A percentile compares a stretch with the other conserved stretches of the same genome.
Conservation (phyloP, 305 asterid species). For the Solanum hybrid region DNA sequence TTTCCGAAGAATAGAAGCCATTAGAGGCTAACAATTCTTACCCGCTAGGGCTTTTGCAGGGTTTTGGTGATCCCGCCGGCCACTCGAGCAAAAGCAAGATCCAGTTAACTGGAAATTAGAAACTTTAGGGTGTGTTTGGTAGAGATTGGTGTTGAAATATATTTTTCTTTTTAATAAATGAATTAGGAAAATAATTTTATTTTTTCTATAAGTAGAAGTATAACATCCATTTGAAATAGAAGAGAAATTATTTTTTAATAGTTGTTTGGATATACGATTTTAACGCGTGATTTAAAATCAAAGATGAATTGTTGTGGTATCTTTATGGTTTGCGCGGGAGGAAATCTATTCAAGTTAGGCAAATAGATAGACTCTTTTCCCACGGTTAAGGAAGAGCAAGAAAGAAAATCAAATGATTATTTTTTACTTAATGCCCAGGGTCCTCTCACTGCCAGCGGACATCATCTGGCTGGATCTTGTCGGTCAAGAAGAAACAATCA, state of each 20-base stretch:
- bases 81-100: not conserved
- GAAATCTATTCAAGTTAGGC: not conserved
- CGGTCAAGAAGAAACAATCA: not conserved
- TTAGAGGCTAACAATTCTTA: not conserved
- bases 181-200: too few relatives aligned
- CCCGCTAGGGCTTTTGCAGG: conserved; percentile 3
- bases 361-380: too few relatives aligned
- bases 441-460: too few relatives aligned
- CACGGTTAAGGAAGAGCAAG: not conserved
- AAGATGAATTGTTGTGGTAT: not conserved
- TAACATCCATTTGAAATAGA: not conserved
- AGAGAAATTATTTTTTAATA: not conserved
- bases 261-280: not conserved
- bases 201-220: not conserved
- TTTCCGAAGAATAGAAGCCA: conserved; percentile 43
- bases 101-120: not conserved
- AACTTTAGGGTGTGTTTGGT: not conserved
- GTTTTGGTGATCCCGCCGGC: not conserved
- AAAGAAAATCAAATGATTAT: not conserved
- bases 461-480: not conserved
- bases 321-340: not conserved
- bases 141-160: not conserved
- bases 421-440: too few relatives aligned
- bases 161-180: not conserved
- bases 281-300: too few relatives aligned